Evolutionary conservation across 202 grass and related monocot species (phyloP).

Genomic region (Setaria viridis): DNA sequence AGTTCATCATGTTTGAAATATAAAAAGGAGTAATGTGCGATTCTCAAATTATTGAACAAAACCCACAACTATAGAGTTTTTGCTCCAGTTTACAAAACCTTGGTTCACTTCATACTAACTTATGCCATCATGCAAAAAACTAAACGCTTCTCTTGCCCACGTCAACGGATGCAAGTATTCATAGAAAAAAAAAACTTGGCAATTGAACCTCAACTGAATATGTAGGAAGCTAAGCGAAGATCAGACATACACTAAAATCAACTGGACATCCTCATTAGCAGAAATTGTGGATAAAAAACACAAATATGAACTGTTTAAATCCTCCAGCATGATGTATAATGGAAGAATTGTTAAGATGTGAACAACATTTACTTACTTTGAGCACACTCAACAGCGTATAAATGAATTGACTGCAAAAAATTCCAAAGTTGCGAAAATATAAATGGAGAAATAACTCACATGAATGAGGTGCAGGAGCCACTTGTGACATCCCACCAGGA

Average conservation of each 20-base stretch:
- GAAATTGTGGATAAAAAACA: neutral
- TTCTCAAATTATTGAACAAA: neutral
- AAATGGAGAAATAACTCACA: conserved; percentile 58
- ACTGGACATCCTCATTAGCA: neutral
- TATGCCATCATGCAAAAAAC: neutral
- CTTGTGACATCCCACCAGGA: conserved; percentile 49
- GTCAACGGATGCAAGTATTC: neutral
- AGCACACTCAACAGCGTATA: neutral
- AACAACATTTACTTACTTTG: neutral
- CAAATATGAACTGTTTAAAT: neutral
- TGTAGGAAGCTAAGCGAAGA: neutral
- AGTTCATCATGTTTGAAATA: neutral
- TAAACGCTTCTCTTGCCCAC: neutral
- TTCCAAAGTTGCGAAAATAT: neutral
- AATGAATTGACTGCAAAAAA: conserved; percentile 8
- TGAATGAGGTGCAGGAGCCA: conserved; percentile 67
- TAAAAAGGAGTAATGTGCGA: no score
- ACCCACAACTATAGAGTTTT: neutral
- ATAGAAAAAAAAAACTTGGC: neutral
- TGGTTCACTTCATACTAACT: neutral
- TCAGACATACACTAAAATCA: neutral
- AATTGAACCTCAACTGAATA: conserved; percentile 4
- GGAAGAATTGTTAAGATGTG: neutral
- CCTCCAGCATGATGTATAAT: neutral
- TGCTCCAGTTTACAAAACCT: neutral